Percentiles rank a stretch among this genome's conserved stretches.
phyloP scores from a whole-genome alignment of 2,329 filamentous ascomycete species.

The Ceratocystiopsis brevicomis region DNA sequence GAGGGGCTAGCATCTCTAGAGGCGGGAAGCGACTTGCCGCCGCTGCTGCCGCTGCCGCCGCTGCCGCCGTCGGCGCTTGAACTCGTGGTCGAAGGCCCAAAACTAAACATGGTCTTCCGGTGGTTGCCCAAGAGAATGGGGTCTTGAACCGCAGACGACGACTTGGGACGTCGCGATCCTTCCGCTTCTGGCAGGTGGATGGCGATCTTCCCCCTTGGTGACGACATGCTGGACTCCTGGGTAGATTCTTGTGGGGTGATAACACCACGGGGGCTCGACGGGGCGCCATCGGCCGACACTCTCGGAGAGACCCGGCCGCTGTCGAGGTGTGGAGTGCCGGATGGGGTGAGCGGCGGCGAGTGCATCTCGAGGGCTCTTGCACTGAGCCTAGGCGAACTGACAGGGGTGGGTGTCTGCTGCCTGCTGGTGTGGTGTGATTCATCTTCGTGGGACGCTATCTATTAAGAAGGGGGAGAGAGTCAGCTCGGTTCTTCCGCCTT shows the following conservation, averaged over 20 bases:
- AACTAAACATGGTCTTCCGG: slow-evolving; percentile 34
- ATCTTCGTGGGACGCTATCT: slow-evolving; percentile 44
- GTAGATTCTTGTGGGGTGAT: slow-evolving; percentile 50
- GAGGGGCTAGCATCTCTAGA: slow-evolving; percentile 48
- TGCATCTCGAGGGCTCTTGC: slow-evolving; percentile 54
- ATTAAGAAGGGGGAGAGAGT: not conserved
- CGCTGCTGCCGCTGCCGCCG: not conserved
- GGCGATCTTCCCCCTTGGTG: slow-evolving; percentile 13
- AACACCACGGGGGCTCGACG: slow-evolving; percentile 7
- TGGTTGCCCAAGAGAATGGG: slow-evolving; percentile 17
- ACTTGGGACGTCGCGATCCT: slow-evolving; percentile 21
- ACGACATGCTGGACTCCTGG: too few species aligned
- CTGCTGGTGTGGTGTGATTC: slow-evolving; percentile 41
- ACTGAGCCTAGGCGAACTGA: slow-evolving; percentile 47
- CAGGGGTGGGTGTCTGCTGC: slow-evolving; percentile 43
- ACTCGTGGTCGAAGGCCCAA: slow-evolving; percentile 18
- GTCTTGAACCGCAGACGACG: slow-evolving; percentile 17
- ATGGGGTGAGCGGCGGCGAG: slow-evolving; percentile 76
- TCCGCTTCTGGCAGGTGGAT: slow-evolving; percentile 22
- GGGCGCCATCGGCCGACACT: slow-evolving; percentile 5
- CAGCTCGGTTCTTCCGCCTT: not conserved
- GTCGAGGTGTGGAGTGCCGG: slow-evolving; percentile 41
- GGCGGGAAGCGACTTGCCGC: slow-evolving; percentile 30
- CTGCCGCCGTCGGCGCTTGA: slow-evolving; percentile 17
- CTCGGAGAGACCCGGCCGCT: slow-evolving; percentile 15